Evolutionary conservation across 2,329 filamentous ascomycete species (phyloP), one percentile per base, ranked within the genome.

Genomic region (Fusarium sp.): DNA sequence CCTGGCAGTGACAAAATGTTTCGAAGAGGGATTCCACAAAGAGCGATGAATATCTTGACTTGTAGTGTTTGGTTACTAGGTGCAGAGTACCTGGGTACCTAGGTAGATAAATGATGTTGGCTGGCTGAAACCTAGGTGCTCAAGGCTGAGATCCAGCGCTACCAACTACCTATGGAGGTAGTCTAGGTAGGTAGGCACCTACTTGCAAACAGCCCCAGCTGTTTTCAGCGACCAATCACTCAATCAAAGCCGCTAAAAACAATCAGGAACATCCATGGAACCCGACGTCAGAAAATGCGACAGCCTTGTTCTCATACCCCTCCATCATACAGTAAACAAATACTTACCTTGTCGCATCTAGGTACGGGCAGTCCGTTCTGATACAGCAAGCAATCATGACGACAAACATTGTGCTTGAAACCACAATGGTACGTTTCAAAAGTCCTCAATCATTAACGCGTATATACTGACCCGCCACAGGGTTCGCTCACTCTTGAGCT

Each of bases 401-500:
- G 29, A 94, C 92, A 63, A 90, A 93, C 75, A 88, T 98, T 63
- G 84, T 90, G 12, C 88, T 98, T 54, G 92, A 97, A 73, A 98
- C 95, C 62, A 91, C 91, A 59, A 93, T 97, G 91, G 94, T 93
- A 85, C 60, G 80, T 59, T 16, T 6, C 16, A 9, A 32, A 22
- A 50, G 20, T 14, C 8, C n/a, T 18, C 10, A 27, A 20, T 12
- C 20, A 27, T 10, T 8, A 12, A 45, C 51, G 38, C 45, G 30
- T 32, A 42, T 16, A 8, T 14, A 27, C 49, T 62, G 16, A 67
- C 50, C 20, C 32, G 16, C 9, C 16, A 27, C 59, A 97, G 94
- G 94, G 96, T 80, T 87, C 88, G 47, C 91, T 99, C 79, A 89
- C 88, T 63, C 82, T 98, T 69, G 96, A 99, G 83, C 92, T 99